phyloP scores from a whole-genome alignment of 164 flowering plant species.

The Liquidambar formosana region DNA sequence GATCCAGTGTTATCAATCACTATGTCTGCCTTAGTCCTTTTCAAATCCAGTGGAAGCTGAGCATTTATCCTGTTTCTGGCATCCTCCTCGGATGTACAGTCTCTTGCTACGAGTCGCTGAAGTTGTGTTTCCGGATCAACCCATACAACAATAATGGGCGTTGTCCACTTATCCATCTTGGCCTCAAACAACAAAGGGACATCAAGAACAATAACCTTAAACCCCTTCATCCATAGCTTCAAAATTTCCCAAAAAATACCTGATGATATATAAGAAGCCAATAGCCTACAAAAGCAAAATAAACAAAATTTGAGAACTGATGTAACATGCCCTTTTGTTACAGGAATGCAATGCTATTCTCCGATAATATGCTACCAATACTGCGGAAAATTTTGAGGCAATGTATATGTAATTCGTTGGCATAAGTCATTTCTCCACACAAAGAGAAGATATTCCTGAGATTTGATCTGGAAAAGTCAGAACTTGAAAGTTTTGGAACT shows the following conservation, averaged over 20 bases:
- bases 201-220: constrained; percentile 70
- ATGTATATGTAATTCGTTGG: too few species aligned
- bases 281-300: constrained; percentile 42
- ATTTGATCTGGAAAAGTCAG: too few species aligned
- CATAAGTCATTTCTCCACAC: too few species aligned
- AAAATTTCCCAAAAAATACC: constrained; percentile 71
- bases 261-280: constrained; percentile 82
- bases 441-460: too few species aligned
- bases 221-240: constrained; percentile 84
- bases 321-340: neutral
- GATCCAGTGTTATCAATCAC: constrained; percentile 83
- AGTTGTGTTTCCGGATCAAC: constrained; percentile 90
- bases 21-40: constrained; percentile 66
- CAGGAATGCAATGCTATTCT: neutral
- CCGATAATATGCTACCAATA: too few species aligned
- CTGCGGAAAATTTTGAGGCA: too few species aligned
- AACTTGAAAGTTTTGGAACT: too few species aligned
- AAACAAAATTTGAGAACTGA: neutral
- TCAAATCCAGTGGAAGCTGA: constrained; percentile 71
- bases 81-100: constrained; percentile 61
- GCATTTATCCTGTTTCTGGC: constrained; percentile 74
- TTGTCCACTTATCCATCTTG: constrained; percentile 80
- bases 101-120: constrained; percentile 74
- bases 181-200: constrained; percentile 85
- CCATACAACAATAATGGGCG: constrained; percentile 86